These are phyloP conservation scores for Xylaria sp. DNA, from an alignment of 2,329 filamentous ascomycete species.

Conservation along the genomic window DNA sequence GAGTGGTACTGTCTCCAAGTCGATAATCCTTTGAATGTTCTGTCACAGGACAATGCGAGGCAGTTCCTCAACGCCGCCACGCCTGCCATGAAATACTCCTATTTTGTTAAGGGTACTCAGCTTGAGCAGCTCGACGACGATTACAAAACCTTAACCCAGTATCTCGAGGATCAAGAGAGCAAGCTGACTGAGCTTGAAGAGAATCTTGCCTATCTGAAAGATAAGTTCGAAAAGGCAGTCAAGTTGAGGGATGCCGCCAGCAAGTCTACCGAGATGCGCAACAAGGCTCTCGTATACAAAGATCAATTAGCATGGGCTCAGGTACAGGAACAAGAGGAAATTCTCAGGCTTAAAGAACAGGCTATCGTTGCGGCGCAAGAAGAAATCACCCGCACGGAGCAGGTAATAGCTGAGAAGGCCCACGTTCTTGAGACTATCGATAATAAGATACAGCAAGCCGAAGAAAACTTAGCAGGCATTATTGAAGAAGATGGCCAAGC, in stretches of 20 bases:
- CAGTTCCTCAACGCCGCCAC: conserved; percentile 90
- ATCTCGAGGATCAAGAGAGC: conserved; percentile 75
- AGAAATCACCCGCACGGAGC: conserved; percentile 51
- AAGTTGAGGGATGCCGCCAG: conserved; percentile 72
- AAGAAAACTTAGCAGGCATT: conserved; percentile 54
- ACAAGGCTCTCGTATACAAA: conserved; percentile 66
- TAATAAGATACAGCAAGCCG: conserved; percentile 55
- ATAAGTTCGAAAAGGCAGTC: conserved; percentile 68
- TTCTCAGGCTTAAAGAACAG: conserved; percentile 52
- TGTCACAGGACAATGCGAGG: conserved; percentile 94
- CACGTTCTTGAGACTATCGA: conserved; percentile 59
- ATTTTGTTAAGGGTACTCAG: conserved; percentile 94
- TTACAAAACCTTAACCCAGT: conserved; percentile 84
- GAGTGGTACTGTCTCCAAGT: conserved; percentile 95
- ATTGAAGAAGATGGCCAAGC: conserved; percentile 59
- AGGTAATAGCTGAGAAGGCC: conserved; percentile 58
- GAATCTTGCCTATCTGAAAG: conserved; percentile 71
- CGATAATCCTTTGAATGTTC: conserved; percentile 94
- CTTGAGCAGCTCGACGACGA: conserved; percentile 92
- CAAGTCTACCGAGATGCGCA: conserved; percentile 72
- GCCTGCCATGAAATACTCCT: conserved; percentile 89
- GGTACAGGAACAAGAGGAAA: conserved; percentile 78
- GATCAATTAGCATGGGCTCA: conserved; percentile 87
- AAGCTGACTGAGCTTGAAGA: conserved; percentile 70
- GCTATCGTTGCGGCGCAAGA: conserved; percentile 47